These are phyloP conservation scores for Polytrichum formosum DNA, from an alignment of 225 moss, liverwort and hornwort species.

Conservation along the genomic window DNA sequence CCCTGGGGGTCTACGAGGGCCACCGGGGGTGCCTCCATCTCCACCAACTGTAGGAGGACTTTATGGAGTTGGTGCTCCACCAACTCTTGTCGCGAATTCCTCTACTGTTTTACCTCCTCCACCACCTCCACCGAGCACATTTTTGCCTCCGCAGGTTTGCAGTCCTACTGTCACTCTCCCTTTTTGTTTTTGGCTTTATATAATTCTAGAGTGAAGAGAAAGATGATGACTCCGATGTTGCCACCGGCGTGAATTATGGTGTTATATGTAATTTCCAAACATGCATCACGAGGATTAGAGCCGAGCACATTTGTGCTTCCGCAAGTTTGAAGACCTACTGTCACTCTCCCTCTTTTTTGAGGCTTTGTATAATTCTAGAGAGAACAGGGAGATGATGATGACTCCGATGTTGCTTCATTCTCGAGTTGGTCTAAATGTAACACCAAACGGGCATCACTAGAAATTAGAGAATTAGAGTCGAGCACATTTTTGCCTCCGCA, in stretches of 20 bases:
- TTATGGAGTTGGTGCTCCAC: no score
- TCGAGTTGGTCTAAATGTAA: no score
- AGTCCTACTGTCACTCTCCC: not conserved
- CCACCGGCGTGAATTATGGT: no score
- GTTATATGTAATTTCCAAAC: no score
- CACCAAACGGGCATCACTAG: no score
- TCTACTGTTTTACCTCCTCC: not conserved
- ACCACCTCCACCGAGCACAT: not conserved
- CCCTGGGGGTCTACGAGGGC: not conserved
- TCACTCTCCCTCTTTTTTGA: not conserved
- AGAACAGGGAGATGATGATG: no score
- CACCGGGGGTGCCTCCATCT: not conserved
- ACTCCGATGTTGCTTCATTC: no score
- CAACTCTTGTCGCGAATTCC: not conserved
- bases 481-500: not conserved
- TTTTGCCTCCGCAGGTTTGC: slow-evolving; percentile 3
- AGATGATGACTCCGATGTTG: no score
- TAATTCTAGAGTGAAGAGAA: no score
- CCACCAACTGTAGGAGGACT: not conserved
- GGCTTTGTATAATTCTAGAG: no score
- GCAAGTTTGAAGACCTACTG: not conserved
- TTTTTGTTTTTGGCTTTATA: not conserved
- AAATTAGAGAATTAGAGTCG: not conserved
- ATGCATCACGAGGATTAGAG: no score
- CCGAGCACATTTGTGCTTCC: not conserved